A percentile compares a stretch with the other conserved stretches of the same genome.
Evolutionary conservation across 2,329 filamentous ascomycete species (phyloP).

Genomic region (Xylaria sp.): DNA sequence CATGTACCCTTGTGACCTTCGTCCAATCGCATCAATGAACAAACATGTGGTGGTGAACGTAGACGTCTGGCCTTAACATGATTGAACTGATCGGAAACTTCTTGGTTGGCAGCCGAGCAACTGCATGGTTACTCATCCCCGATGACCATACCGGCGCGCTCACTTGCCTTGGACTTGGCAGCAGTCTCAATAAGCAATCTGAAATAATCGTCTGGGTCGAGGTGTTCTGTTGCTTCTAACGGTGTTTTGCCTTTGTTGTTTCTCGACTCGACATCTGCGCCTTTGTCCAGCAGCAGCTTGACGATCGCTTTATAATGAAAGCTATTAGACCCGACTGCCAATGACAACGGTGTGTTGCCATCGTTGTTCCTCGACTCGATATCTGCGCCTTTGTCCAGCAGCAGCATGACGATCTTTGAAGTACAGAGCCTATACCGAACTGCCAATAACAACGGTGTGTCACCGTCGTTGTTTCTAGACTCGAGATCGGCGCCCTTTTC

Average conservation of each 20-base stretch:
- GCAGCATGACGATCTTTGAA: neutral
- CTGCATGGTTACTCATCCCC: too few species aligned
- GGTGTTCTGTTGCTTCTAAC: neutral
- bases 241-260: neutral
- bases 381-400: neutral
- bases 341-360: neutral
- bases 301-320: neutral
- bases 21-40: too few species aligned
- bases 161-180: neutral
- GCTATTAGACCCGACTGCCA: neutral
- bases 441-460: neutral
- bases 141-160: too few species aligned
- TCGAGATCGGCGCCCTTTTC: neutral
- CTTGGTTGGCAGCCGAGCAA: too few species aligned
- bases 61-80: too few species aligned
- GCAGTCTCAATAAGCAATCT: conserved; percentile 1
- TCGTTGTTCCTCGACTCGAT: neutral
- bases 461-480: neutral
- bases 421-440: too few species aligned
- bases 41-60: too few species aligned
- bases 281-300: neutral
- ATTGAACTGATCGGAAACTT: too few species aligned
- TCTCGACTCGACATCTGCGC: neutral
- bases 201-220: neutral
- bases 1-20: too few species aligned